Conservation (phyloP, 331 rosid species). For the Telfairia occidentalis region DNA sequence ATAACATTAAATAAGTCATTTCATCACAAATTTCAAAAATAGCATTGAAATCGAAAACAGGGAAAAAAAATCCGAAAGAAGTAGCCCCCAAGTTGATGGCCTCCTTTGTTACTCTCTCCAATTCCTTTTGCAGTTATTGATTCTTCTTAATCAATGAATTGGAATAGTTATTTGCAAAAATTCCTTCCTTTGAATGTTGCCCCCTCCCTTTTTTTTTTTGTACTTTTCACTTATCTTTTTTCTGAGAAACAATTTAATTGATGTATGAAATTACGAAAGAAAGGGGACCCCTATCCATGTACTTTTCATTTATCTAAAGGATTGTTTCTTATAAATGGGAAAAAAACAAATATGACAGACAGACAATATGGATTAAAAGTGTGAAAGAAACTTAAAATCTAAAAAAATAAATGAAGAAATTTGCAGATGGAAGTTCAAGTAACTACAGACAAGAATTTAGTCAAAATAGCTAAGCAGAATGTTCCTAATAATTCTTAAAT, state of each 20-base stretch:
- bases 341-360: not conserved
- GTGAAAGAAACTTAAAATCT: not conserved
- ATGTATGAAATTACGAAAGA: too few species aligned
- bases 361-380: not conserved
- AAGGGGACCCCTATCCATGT: too few species aligned
- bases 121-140: not conserved
- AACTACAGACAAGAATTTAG: not conserved
- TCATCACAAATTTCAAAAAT: not conserved
- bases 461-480: not conserved
- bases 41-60: not conserved
- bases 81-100: not conserved
- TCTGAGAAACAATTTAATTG: too few species aligned
- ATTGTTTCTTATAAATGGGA: not conserved
- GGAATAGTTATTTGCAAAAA: not conserved
- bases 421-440: not conserved
- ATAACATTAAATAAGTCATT: not conserved
- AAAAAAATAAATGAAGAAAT: not conserved
- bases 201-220: not conserved
- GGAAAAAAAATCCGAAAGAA: too few species aligned
- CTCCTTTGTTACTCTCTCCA: not conserved
- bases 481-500: slow-evolving; percentile 1
- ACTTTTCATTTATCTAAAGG: not conserved
- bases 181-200: not conserved
- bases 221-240: not conserved
- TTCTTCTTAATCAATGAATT: not conserved